Conservation (phyloP, 345 rosid species). For the Corymbia maculata region DNA sequence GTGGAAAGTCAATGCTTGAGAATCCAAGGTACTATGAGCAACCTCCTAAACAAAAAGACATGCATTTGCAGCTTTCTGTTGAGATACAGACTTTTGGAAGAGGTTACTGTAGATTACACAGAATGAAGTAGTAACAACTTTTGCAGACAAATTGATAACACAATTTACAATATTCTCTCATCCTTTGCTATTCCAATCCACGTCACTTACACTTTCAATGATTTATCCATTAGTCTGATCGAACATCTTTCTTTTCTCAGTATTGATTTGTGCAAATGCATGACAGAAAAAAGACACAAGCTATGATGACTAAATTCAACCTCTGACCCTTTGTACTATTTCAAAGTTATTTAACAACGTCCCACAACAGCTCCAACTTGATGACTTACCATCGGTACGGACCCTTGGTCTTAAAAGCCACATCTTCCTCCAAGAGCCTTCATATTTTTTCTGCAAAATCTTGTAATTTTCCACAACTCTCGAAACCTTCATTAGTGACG, state of each 20-base stretch:
- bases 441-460: constrained; percentile 66
- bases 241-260: background rate
- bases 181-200: background rate
- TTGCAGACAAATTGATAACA: background rate
- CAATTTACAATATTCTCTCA: background rate
- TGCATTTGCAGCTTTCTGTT: background rate
- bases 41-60: background rate
- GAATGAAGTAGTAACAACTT: background rate
- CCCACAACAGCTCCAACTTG: background rate
- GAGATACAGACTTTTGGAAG: background rate
- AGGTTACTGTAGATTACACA: background rate
- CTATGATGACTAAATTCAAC: background rate
- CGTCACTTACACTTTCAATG: background rate
- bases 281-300: background rate
- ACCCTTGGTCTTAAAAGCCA: constrained; percentile 90
- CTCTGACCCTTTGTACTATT: background rate
- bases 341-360: background rate
- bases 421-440: constrained; percentile 98
- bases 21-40: background rate
- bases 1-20: background rate
- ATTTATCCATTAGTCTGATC: background rate
- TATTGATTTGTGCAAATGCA: background rate
- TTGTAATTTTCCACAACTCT: constrained; percentile 82
- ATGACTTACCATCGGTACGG: constrained; percentile 73
- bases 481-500: constrained; percentile 29